These are phyloP conservation scores for Nowakowskiella sp. DNA, from an alignment of 192 early-diverging fungal genomes.

Conservation along the genomic window DNA sequence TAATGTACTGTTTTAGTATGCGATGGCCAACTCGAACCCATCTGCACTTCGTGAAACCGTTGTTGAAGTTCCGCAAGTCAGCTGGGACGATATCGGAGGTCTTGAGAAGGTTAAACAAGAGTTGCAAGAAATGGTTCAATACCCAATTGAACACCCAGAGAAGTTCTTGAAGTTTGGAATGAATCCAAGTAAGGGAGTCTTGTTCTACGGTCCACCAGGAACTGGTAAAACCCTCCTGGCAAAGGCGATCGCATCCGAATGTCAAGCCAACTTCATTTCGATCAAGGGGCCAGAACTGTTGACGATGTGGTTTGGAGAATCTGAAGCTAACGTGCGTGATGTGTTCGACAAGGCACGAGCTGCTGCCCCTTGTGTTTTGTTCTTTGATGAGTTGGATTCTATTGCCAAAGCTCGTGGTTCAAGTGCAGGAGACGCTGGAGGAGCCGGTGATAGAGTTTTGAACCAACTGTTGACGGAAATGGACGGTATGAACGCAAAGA, in stretches of 20 bases:
- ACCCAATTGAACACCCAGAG: slow-evolving; percentile 97
- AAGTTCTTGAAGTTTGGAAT: slow-evolving; percentile 99
- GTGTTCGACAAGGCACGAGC: slow-evolving; percentile 99
- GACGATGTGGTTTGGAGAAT: slow-evolving; percentile 99
- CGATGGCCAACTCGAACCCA: slow-evolving; percentile 89
- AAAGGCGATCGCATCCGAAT: slow-evolving; percentile 99
- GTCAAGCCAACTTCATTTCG: slow-evolving; percentile 99
- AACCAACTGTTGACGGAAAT: slow-evolving; percentile 99
- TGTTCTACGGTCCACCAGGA: slow-evolving; percentile 98
- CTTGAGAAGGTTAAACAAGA: slow-evolving; percentile 96
- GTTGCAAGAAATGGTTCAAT: slow-evolving; percentile 97
- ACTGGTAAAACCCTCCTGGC: slow-evolving; percentile 97
- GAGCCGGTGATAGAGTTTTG: slow-evolving; percentile 94
- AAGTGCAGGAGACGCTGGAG: slow-evolving; percentile 73
- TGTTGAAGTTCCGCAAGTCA: slow-evolving; percentile 90
- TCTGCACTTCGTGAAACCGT: slow-evolving; percentile 98
- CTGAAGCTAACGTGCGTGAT: slow-evolving; percentile 97
- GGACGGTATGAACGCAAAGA: slow-evolving; percentile 99
- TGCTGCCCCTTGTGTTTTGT: slow-evolving; percentile 98
- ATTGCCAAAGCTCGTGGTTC: slow-evolving; percentile 91
- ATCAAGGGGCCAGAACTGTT: slow-evolving; percentile 98
- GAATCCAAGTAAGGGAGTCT: slow-evolving; percentile 90
- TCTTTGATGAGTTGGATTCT: slow-evolving; percentile 99
- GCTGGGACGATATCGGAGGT: slow-evolving; percentile 96
- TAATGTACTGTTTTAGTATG: slow-evolving; percentile 47